Base-by-base conservation (phyloP, 192 early-diverging fungal species). In the Spizellomyces punctatus region DNA sequence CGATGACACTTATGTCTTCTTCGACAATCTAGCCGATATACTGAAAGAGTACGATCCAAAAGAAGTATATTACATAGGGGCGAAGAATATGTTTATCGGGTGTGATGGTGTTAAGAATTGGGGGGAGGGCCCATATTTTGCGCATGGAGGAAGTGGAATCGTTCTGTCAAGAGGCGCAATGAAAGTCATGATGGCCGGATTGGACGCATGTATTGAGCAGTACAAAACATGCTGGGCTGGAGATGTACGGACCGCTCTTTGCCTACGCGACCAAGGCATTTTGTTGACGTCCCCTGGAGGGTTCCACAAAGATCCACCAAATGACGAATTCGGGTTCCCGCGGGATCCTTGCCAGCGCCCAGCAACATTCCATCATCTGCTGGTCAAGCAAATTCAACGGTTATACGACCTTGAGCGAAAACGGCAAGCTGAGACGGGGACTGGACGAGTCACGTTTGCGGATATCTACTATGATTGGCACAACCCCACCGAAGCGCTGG, bases 61-160 rank as follows among this genome's bases (percentile, higher is more conserved):
- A 17, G 58, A 73, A 16, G 73, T 66, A 12, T 71, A 72, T 59
- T 88, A 84, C 71, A 69, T 77, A 58, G 86, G 86, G 50, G 55
- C 75, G 1, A 66, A 72, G 27, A 84, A 75, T 54, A 47, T 75
- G 9, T 83, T 82, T 50, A 16, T 66, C 41, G 87, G 83, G 1
- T 88, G 87, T 69, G 87, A 85, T 71, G 82, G 82, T 17, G 79
- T 88, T 21, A 64, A 19, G 8, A 58, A 81, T 17, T 76, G 77
- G 47, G 81, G 79, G 5, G 73, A 73, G 1, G 82, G 85, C 42
- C 77, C 80, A 6, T 62, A 62, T 45, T 83, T 89, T 68, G 86
- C 83, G n/a, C 88, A 89, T 66, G 87, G 87, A 6, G 87, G 87
- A 8, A 59, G 74, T 44, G 87, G 85, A 17, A 86, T 88, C 56